phyloP scores from a whole-genome alignment of 768 basidiomycete genomes.

The Lenzites betulinus region DNA sequence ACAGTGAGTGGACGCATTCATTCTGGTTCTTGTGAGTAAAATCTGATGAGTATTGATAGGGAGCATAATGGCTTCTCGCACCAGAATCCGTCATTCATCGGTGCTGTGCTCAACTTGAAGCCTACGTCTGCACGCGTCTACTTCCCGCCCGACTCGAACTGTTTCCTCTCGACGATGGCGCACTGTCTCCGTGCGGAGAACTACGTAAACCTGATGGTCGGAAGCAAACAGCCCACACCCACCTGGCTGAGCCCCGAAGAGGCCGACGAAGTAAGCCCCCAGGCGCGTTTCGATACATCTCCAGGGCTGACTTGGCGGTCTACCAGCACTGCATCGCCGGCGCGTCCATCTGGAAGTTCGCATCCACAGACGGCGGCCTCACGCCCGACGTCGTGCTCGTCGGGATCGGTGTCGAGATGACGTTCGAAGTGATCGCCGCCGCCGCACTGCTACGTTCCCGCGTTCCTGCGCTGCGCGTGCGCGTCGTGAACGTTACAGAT shows the following conservation, averaged over 20 bases:
- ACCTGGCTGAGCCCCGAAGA: conserved; percentile 81
- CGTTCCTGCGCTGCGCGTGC: conserved; percentile 72
- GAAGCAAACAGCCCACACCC: conserved; percentile 80
- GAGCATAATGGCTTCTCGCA: conserved; percentile 92
- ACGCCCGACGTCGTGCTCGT: conserved; percentile 81
- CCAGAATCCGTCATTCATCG: conserved; percentile 85
- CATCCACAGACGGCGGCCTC: conserved; percentile 70
- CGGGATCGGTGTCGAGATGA: conserved; percentile 86
- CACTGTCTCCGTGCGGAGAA: conserved; percentile 85
- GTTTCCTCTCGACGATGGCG: conserved; percentile 78
- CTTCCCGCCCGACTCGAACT: conserved; percentile 89
- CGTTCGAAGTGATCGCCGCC: conserved; percentile 87
- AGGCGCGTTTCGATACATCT: too few relatives aligned
- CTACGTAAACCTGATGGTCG: conserved; percentile 87
- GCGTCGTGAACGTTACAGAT: conserved; percentile 89
- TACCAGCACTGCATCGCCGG: conserved; percentile 81
- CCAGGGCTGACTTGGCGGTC: background rate
- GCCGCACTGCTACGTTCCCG: conserved; percentile 74
- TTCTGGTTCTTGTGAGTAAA: too few relatives aligned
- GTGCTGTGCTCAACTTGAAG: conserved; percentile 81
- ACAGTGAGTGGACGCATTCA: conserved; percentile 40
- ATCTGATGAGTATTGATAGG: background rate
- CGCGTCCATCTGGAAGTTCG: conserved; percentile 84
- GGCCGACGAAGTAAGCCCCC: conserved; percentile 54
- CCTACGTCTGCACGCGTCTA: conserved; percentile 72